phyloP scores from a whole-genome alignment of 2,329 filamentous ascomycete species.

The Ceratocystis smalleyi region DNA sequence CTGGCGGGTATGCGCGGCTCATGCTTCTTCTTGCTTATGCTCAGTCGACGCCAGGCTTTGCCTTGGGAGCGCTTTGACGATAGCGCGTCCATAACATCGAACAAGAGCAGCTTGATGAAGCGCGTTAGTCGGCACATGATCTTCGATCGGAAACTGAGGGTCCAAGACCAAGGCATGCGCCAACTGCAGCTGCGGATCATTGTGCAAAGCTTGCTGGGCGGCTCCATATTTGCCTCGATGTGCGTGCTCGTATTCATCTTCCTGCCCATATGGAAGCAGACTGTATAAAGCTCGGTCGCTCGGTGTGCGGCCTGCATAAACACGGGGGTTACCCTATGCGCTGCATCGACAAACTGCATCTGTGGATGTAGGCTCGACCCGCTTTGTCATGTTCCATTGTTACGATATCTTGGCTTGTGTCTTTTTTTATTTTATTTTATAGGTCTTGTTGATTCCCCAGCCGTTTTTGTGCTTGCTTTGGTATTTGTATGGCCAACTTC shows the following conservation, averaged over 20 bases:
- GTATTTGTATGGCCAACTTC: not conserved
- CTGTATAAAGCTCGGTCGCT: conserved; percentile 15
- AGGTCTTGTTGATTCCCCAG: not conserved
- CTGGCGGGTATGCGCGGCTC: conserved; percentile 31
- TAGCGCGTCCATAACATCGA: conserved; percentile 19
- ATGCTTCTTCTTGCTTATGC: conserved; percentile 34
- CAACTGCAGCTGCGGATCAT: conserved; percentile 32
- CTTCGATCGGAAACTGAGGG: conserved; percentile 31
- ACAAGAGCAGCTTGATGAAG: conserved; percentile 21
- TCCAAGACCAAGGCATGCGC: conserved; percentile 30
- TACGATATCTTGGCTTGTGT: not conserved
- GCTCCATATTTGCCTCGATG: conserved; percentile 25
- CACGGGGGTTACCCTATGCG: not conserved
- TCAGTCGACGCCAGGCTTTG: conserved; percentile 30
- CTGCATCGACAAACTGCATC: not conserved
- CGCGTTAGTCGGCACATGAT: conserved; percentile 30
- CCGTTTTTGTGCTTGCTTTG: not conserved
- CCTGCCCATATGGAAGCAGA: conserved; percentile 30
- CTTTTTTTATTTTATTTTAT: not conserved
- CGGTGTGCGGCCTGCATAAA: not conserved
- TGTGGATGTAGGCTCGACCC: not conserved
- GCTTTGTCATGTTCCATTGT: not conserved
- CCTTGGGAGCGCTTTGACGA: conserved; percentile 36
- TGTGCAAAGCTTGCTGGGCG: conserved; percentile 27
- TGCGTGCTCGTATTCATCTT: conserved; percentile 29